These are phyloP conservation scores for Paraconiothyrium brasiliense DNA, from an alignment of 2,329 filamentous ascomycete species.

Conservation along the genomic window DNA sequence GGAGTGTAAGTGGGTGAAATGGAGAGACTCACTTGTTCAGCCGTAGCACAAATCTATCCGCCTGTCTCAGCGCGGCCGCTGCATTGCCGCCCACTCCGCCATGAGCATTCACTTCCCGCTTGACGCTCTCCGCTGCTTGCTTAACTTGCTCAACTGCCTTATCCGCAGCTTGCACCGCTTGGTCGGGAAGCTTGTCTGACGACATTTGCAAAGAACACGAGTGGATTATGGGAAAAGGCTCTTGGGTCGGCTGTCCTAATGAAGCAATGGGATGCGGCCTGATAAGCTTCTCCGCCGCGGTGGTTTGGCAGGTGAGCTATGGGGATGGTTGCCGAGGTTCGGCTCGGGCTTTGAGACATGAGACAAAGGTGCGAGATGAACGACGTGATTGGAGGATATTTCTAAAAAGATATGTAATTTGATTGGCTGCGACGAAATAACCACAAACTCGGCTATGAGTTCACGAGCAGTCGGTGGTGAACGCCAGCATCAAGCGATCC, in stretches of 20 bases:
- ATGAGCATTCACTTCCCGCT: neutral
- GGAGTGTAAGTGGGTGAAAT: conserved; percentile 3
- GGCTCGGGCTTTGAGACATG: conserved; percentile 21
- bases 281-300: conserved; percentile 12
- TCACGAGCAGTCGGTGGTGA: no score
- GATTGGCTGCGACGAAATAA: neutral
- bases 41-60: conserved; percentile 53
- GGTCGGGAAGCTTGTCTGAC: conserved; percentile 46
- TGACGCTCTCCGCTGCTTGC: conserved; percentile 14
- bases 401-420: neutral
- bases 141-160: conserved; percentile 20
- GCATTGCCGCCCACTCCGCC: conserved; percentile 25
- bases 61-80: conserved; percentile 42
- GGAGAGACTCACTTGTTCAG: conserved; percentile 53
- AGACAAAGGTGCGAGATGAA: neutral
- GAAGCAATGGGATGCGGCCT: conserved; percentile 11
- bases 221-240: neutral
- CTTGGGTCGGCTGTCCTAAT: conserved; percentile 1
- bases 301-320: conserved; percentile 11
- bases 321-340: conserved; percentile 15
- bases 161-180: conserved; percentile 42
- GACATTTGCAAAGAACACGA: conserved; percentile 33
- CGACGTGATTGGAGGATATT: conserved; percentile 19
- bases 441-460: no score
- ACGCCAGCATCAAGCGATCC: no score